Evolutionary conservation across 1,284 basidiomycete species (phyloP).

Genomic region (Tylopilus sp.): DNA sequence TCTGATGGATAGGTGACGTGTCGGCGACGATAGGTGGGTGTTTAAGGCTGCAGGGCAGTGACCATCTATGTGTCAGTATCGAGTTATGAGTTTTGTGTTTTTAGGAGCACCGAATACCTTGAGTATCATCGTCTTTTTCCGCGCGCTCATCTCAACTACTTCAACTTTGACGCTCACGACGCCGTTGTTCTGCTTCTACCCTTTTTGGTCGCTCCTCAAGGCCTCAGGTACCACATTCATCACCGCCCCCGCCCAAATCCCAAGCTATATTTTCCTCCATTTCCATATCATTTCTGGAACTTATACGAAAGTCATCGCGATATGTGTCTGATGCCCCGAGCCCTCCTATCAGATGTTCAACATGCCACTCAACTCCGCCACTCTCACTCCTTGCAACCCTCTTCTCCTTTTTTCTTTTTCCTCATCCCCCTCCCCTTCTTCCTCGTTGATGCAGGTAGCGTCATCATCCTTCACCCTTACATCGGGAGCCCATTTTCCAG

Average conservation of each 20-base stretch:
- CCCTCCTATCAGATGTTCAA: no score
- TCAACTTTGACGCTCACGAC: conserved; percentile 63
- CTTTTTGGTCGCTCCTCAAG: conserved; percentile 50
- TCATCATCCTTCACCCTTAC: conserved; percentile 37
- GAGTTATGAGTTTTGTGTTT: no score
- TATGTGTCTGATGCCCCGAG: background rate
- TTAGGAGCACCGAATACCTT: no score
- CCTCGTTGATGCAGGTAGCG: conserved; percentile 62
- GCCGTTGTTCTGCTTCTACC: conserved; percentile 41
- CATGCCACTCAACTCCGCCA: conserved; percentile 42
- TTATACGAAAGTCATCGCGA: background rate
- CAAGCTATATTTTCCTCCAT: conserved; percentile 2
- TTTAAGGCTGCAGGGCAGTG: conserved; percentile 42
- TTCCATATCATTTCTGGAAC: conserved; percentile 5
- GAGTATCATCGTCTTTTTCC: conserved; percentile 35
- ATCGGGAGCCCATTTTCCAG: conserved; percentile 12
- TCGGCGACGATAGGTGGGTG: conserved; percentile 73
- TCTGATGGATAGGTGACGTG: conserved; percentile 66
- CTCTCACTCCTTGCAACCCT: conserved; percentile 54
- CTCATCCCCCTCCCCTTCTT: conserved; percentile 67
- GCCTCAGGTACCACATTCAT: no score
- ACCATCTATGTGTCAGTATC: background rate
- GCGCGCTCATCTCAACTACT: conserved; percentile 5
- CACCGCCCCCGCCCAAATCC: background rate
- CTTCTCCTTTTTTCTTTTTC: conserved; percentile 59